Percentiles rank a stretch among this genome's conserved stretches.
Evolutionary conservation across 768 basidiomycete species (phyloP).

Genomic region (Boletus barrowsii): DNA sequence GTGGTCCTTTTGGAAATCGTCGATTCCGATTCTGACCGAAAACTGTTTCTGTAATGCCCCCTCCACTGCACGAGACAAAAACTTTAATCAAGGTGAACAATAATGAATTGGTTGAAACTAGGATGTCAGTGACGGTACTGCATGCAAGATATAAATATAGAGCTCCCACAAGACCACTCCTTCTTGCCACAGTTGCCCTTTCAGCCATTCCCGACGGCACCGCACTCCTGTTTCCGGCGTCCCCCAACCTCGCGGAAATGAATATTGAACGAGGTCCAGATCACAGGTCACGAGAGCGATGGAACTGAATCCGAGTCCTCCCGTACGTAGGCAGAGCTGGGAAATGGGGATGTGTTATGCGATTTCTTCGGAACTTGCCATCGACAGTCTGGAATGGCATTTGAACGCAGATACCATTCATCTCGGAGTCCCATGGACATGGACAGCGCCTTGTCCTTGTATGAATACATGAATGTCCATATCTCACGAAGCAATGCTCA

Average conservation of each 20-base stretch:
- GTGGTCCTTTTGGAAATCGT: neutral
- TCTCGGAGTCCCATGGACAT: no score
- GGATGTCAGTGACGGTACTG: neutral
- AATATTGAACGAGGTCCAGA: neutral
- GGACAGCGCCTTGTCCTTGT: no score
- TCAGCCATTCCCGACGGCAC: neutral
- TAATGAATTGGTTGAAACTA: neutral
- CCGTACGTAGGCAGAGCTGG: neutral
- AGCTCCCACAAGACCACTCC: neutral
- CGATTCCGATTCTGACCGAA: no score
- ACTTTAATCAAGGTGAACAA: neutral
- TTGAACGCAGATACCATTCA: no score
- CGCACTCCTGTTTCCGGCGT: neutral
- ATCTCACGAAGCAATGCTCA: neutral
- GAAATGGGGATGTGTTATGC: neutral
- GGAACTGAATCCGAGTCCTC: neutral
- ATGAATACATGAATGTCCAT: no score
- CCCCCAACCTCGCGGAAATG: conserved; percentile 8
- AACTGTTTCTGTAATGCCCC: neutral
- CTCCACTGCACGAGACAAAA: neutral
- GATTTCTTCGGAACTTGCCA: neutral
- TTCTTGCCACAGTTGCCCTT: neutral
- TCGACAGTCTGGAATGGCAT: neutral
- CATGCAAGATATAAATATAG: neutral
- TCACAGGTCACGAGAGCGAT: neutral